phyloP scores from a whole-genome alignment of 2,329 filamentous ascomycete genomes.

The Thermoascus crustaceus region DNA sequence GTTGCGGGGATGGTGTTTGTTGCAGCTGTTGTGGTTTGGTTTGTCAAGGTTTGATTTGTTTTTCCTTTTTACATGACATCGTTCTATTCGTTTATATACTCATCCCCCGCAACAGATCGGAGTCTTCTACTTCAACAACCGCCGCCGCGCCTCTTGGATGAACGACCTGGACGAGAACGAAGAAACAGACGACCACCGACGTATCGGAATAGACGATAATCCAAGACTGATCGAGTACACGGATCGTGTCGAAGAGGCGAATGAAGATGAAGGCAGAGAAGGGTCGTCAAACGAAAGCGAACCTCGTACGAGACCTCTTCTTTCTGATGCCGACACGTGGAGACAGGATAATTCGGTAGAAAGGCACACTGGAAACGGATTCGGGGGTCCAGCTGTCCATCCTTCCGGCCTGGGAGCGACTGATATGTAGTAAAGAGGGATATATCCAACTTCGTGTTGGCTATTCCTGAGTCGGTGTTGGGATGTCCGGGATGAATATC shows the following conservation, averaged over 20 bases:
- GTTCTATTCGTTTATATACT: too few relatives aligned
- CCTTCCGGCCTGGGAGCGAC: background rate
- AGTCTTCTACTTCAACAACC: background rate
- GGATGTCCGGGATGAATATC: too few relatives aligned
- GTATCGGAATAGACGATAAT: background rate
- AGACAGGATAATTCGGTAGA: background rate
- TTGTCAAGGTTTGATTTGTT: slow-evolving; percentile 14
- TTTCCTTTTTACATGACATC: too few relatives aligned
- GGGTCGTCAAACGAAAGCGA: too few relatives aligned
- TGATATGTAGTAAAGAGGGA: too few relatives aligned
- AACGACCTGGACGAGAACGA: too few relatives aligned
- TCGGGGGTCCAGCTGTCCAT: background rate
- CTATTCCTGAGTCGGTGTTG: too few relatives aligned
- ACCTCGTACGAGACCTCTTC: too few relatives aligned
- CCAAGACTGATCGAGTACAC: background rate
- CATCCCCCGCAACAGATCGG: too few relatives aligned
- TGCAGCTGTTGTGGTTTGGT: slow-evolving; percentile 15
- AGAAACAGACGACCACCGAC: background rate
- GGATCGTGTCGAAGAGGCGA: background rate
- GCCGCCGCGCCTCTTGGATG: too few relatives aligned
- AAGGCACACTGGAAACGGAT: background rate
- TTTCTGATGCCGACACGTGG: background rate
- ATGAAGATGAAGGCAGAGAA: background rate
- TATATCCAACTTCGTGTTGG: too few relatives aligned
- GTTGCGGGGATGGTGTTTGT: slow-evolving; percentile 22